These are phyloP conservation scores for Colletotrichum navitas DNA, from an alignment of 2,329 filamentous ascomycete species.

Conservation along the genomic window DNA sequence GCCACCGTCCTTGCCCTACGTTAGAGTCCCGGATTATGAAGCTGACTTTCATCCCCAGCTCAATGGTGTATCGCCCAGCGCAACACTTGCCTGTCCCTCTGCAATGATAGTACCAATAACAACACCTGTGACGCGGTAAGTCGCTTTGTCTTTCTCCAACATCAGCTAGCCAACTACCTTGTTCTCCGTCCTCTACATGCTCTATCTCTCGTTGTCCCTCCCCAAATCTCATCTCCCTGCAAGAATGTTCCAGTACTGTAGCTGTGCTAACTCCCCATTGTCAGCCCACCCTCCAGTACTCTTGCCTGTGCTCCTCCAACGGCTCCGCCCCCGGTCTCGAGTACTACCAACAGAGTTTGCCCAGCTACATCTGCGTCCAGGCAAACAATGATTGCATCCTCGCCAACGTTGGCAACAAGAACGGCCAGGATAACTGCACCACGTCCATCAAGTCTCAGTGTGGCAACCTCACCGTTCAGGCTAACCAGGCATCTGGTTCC, in stretches of 20 bases:
- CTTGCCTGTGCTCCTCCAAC: constrained; percentile 64
- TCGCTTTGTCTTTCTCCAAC: constrained; percentile 22
- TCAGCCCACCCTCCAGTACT: constrained; percentile 59
- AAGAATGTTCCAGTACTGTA: not conserved
- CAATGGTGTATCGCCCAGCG: constrained; percentile 65
- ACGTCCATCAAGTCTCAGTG: constrained; percentile 62
- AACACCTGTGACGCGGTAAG: constrained; percentile 64
- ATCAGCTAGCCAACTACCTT: not conserved
- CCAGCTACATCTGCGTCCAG: constrained; percentile 64
- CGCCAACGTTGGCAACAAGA: constrained; percentile 55
- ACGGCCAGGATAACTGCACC: constrained; percentile 62
- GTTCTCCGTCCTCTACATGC: constrained; percentile 5
- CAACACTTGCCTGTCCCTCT: constrained; percentile 64
- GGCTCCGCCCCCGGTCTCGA: constrained; percentile 63
- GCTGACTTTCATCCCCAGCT: constrained; percentile 50
- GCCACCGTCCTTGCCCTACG: constrained; percentile 1
- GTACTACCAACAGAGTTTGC: constrained; percentile 66
- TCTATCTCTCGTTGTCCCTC: not conserved
- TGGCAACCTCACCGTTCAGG: constrained; percentile 52
- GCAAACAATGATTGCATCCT: constrained; percentile 63
- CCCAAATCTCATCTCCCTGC: not conserved
- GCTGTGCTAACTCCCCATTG: constrained; percentile 30
- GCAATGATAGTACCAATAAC: constrained; percentile 51
- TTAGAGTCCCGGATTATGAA: too few species aligned
- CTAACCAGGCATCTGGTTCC: constrained; percentile 24